A percentile compares a stretch with the other conserved stretches of the same genome.
Conservation (phyloP, 352 stramenopile species). For the Plasmopara muralis region DNA sequence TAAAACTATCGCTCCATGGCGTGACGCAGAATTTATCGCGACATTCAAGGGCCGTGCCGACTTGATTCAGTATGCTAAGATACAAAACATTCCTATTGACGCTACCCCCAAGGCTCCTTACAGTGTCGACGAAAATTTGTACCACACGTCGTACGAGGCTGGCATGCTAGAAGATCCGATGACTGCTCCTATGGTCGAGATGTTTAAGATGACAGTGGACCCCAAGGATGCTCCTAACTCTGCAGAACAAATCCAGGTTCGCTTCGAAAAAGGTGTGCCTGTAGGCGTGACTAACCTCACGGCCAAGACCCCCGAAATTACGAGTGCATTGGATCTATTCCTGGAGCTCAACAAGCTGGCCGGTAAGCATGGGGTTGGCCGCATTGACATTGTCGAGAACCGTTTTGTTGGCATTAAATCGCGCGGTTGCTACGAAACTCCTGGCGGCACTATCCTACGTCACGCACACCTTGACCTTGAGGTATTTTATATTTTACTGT, state of each 20-base stretch:
- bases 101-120: slow-evolving; percentile 97
- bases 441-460: slow-evolving; percentile 90
- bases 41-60: slow-evolving; percentile 97
- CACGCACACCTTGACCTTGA: slow-evolving; percentile 89
- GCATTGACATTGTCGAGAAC: slow-evolving; percentile 99
- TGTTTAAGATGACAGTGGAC: slow-evolving; percentile 98
- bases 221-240: slow-evolving; percentile 91
- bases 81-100: slow-evolving; percentile 96
- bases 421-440: slow-evolving; percentile 98
- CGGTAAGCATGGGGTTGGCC: slow-evolving; percentile 94
- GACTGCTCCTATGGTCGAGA: slow-evolving; percentile 88
- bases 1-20: slow-evolving; percentile 95
- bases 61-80: slow-evolving; percentile 94
- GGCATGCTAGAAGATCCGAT: slow-evolving; percentile 94
- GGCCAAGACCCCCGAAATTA: slow-evolving; percentile 77
- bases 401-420: slow-evolving; percentile 99
- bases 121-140: slow-evolving; percentile 98
- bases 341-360: slow-evolving; percentile 96
- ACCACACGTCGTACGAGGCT: slow-evolving; percentile 98
- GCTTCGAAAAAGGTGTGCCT: slow-evolving; percentile 94
- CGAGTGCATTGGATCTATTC: slow-evolving; percentile 93
- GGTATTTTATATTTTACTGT: neutral
- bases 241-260: slow-evolving; percentile 88
- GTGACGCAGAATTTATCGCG: slow-evolving; percentile 97
- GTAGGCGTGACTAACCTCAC: slow-evolving; percentile 90